A percentile compares a stretch with the other conserved stretches of the same genome.
Evolutionary conservation across 345 rosid genomes (phyloP).

Genomic region (Salix exigua): DNA sequence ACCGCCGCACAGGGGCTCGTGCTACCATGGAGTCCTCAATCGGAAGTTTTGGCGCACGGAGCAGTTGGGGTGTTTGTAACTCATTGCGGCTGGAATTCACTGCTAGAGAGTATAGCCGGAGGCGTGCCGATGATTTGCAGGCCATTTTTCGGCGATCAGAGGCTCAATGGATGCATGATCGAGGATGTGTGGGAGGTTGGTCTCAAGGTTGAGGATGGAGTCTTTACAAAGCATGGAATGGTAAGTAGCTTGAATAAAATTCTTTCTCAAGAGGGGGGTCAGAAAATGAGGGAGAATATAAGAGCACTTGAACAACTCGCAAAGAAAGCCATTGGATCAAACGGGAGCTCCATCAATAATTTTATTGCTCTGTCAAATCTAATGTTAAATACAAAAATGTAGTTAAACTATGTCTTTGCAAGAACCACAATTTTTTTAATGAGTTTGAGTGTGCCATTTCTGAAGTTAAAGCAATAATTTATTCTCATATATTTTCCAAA

Average conservation of each 20-base stretch:
- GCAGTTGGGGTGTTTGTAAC: constrained; percentile 33
- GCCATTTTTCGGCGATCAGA: constrained; percentile 40
- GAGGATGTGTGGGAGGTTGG: constrained; percentile 33
- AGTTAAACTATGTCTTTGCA: no score
- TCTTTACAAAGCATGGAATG: constrained; percentile 15
- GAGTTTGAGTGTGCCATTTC: no score
- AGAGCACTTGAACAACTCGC: constrained; percentile 7
- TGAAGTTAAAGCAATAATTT: no score
- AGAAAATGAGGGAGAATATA: constrained; percentile 20
- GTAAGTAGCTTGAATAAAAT: constrained; percentile 7
- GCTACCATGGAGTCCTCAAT: constrained; percentile 42
- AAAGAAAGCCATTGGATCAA: constrained; percentile 1
- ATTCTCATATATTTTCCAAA: no score
- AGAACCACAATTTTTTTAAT: no score
- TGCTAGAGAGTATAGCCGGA: constrained; percentile 33
- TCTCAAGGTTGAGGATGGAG: constrained; percentile 12
- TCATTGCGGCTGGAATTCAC: constrained; percentile 42
- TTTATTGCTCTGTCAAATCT: constrained; percentile 8
- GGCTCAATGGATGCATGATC: constrained; percentile 33
- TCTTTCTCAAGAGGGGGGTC: constrained; percentile 16
- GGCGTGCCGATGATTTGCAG: constrained; percentile 41
- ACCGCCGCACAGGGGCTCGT: constrained; percentile 26
- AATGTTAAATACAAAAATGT: neutral
- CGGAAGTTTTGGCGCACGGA: constrained; percentile 18
- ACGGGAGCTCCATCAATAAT: constrained; percentile 26